Percentiles rank a stretch among this genome's conserved stretches.
phyloP scores from a whole-genome alignment of 495 filamentous ascomycete species.

The Aspergillus taichungensis region DNA sequence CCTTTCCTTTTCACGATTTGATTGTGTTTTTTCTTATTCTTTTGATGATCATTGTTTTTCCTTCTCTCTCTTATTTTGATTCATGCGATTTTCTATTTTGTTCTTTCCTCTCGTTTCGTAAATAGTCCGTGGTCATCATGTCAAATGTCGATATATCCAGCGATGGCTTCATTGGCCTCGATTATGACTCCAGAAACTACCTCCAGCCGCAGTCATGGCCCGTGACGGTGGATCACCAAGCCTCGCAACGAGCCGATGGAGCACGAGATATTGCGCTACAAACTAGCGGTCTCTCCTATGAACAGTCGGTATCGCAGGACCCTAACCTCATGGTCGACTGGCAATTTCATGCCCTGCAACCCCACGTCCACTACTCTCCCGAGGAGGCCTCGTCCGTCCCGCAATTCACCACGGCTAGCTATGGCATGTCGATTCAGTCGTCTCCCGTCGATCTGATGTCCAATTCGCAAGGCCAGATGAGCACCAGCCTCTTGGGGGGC shows the following conservation, averaged over 20 bases:
- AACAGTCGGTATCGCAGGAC: slow-evolving; percentile 37
- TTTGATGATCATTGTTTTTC: slow-evolving; percentile 6
- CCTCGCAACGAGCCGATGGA: slow-evolving; percentile 27
- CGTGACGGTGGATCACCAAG: slow-evolving; percentile 32
- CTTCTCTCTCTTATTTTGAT: slow-evolving; percentile 1
- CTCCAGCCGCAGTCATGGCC: slow-evolving; percentile 37
- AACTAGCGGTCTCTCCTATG: slow-evolving; percentile 39
- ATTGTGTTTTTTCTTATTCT: slow-evolving; percentile 1
- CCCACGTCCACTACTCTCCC: slow-evolving; percentile 35
- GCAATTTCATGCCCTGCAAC: slow-evolving; percentile 47
- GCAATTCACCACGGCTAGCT: slow-evolving; percentile 38
- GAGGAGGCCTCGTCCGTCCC: slow-evolving; percentile 43
- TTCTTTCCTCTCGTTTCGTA: slow-evolving; percentile 2
- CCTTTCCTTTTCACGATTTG: not conserved
- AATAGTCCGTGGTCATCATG: slow-evolving; percentile 21
- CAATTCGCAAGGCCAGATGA: slow-evolving; percentile 56
- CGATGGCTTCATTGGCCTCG: slow-evolving; percentile 39
- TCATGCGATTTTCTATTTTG: not conserved
- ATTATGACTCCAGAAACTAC: slow-evolving; percentile 42
- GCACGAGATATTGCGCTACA: slow-evolving; percentile 37
- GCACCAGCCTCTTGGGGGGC: slow-evolving; percentile 55
- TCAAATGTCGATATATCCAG: slow-evolving; percentile 36
- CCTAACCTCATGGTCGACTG: slow-evolving; percentile 41
- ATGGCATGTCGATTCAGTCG: slow-evolving; percentile 43
- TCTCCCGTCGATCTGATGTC: slow-evolving; percentile 64